Percentiles rank a stretch among this genome's conserved stretches.
These are phyloP conservation scores for Penicillium sp. DNA, from an alignment of 2,329 filamentous ascomycete species.

Conservation along the genomic window DNA sequence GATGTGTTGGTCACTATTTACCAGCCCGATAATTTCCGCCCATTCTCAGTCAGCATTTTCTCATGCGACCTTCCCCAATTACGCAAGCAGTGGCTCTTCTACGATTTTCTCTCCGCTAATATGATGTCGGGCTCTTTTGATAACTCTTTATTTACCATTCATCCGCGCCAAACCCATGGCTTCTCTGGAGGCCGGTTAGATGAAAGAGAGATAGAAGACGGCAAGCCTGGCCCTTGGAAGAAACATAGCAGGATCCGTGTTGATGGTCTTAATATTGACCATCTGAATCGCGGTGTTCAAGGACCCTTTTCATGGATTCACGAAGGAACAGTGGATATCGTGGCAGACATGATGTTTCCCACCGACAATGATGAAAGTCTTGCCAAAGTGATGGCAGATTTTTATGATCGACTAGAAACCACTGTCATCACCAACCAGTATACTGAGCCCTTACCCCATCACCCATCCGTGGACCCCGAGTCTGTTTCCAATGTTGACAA, in stretches of 20 bases:
- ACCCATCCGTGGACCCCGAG: slow-evolving; percentile 22
- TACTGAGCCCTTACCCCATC: slow-evolving; percentile 15
- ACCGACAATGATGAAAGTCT: slow-evolving; percentile 81
- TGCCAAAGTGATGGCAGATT: slow-evolving; percentile 90
- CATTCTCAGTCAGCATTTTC: slow-evolving; percentile 91
- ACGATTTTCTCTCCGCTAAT: slow-evolving; percentile 91
- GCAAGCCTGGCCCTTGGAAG: slow-evolving; percentile 74
- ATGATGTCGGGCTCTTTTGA: slow-evolving; percentile 96
- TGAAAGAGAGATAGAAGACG: slow-evolving; percentile 53
- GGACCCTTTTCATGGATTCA: slow-evolving; percentile 98
- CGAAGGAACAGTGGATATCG: slow-evolving; percentile 92
- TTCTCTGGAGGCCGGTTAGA: slow-evolving; percentile 60
- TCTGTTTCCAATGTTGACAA: slow-evolving; percentile 47
- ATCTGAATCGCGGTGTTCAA: slow-evolving; percentile 86
- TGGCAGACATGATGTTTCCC: slow-evolving; percentile 92
- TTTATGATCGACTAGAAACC: slow-evolving; percentile 93
- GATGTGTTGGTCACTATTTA: slow-evolving; percentile 88
- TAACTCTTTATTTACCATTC: slow-evolving; percentile 93
- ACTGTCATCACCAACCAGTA: slow-evolving; percentile 76
- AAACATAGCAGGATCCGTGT: slow-evolving; percentile 91
- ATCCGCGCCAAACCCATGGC: slow-evolving; percentile 83
- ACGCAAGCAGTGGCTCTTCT: slow-evolving; percentile 94
- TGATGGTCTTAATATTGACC: slow-evolving; percentile 89
- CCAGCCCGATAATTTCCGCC: slow-evolving; percentile 84
- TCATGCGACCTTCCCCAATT: slow-evolving; percentile 89